phyloP scores from a whole-genome alignment of 2,329 filamentous ascomycete species.

The Diaporthe sp. region DNA sequence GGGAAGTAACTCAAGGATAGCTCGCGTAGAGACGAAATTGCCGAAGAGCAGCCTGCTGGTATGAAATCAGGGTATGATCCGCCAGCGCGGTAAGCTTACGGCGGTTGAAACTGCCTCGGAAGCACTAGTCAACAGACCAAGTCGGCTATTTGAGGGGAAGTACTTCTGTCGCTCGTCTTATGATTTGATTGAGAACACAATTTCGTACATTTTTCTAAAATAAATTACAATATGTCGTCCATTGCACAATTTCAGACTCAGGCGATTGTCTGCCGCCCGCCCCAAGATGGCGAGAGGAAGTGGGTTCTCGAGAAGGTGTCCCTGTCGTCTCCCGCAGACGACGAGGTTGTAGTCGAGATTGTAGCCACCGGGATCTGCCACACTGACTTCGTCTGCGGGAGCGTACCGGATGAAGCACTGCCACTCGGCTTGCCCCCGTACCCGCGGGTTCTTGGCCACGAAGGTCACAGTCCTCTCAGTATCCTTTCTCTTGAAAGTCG shows the following conservation, averaged over 20 bases:
- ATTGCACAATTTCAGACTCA: background rate
- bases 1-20: background rate
- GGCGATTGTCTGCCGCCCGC: constrained; percentile 5
- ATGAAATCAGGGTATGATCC: background rate
- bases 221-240: background rate
- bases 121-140: background rate
- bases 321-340: background rate
- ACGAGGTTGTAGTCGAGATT: background rate
- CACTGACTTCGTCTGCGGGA: background rate
- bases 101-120: background rate
- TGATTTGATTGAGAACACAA: background rate
- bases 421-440: background rate
- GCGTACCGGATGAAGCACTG: background rate
- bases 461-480: background rate
- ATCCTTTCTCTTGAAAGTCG: background rate
- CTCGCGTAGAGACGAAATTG: background rate
- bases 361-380: background rate
- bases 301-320: background rate
- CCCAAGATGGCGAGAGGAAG: background rate
- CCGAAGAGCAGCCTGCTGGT: background rate
- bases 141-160: background rate
- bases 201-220: too few relatives aligned
- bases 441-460: background rate
- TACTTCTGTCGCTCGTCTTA: background rate
- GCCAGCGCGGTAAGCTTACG: background rate